Base-by-base conservation (phyloP, 129 eudicot genomes). In the Flaveria robusta region DNA sequence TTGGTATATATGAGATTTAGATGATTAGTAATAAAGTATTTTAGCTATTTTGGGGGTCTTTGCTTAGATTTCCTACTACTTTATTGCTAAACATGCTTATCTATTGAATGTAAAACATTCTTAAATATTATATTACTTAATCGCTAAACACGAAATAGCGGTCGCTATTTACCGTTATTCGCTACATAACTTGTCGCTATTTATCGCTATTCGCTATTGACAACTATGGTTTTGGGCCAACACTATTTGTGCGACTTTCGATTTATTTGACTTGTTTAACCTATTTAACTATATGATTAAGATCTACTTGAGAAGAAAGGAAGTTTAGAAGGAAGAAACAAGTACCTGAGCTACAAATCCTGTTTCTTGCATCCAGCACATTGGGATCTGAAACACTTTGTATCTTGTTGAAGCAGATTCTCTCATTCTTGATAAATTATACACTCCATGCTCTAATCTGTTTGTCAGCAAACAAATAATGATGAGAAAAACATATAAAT, bases 371-470 rank as follows among this genome's bases (percentile, higher is more conserved):
- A 93, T 93, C 98, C 98, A 93, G 14, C 86, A 87, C 80, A 79
- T 83, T 15, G 97, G 98, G 81, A 93, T 93, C 22, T 81, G 87
- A 81, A 84, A 89, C 34, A 81, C 86, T 79, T 87, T 87, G 85
- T 85, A 93, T 50, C 96, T 84, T 49, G 88, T 86, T 4, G 97
- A 59, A 51, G 98, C 96, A 10, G 98, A 88, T 87, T 93, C 98
- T 67, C 96, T 84, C 90, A 88, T 79, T 77, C 98, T 86, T n/a
- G 98, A 92, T 56, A 92, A 82, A 63, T 90, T 92, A 70, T 92
- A 92, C 59, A 88, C 96, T 18, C 94, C 98, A 72, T 88, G 96
- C 92, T 92, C 98, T 78, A 92, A 81, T 79, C 98, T 92, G 70
- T 45, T 50, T 24, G 19, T 37, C 68, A 78, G 58, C 52, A 77